These are phyloP conservation scores for Endotrypanum monterogeii DNA, from an alignment of 208 protist genomes.

Conservation along the genomic window DNA sequence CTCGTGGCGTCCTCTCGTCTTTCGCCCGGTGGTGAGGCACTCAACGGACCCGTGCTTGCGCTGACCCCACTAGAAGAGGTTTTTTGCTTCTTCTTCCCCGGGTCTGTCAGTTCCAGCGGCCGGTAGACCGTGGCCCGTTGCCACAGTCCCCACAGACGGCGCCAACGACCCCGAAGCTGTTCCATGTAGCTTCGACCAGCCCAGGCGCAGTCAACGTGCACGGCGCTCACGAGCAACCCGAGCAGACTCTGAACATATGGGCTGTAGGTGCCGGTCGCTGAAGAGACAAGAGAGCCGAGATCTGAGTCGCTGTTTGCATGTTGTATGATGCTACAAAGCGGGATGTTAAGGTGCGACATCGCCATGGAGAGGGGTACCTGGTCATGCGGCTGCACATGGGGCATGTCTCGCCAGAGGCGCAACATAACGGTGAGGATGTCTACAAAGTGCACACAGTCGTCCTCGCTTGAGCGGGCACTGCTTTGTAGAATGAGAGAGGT, in stretches of 20 bases:
- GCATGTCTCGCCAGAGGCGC: slow-evolving; percentile 65
- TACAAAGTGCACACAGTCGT: slow-evolving; percentile 49
- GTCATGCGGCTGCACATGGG: slow-evolving; percentile 52
- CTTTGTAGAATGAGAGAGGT: slow-evolving; percentile 43
- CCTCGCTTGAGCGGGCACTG: slow-evolving; percentile 26
- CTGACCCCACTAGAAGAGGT: background rate
- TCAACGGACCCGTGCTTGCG: background rate
- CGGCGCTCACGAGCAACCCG: slow-evolving; percentile 59
- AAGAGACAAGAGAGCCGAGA: slow-evolving; percentile 35
- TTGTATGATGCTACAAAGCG: slow-evolving; percentile 58
- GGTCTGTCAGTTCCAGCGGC: slow-evolving; percentile 1
- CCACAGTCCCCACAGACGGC: slow-evolving; percentile 51
- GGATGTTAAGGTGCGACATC: slow-evolving; percentile 70
- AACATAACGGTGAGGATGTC: slow-evolving; percentile 57
- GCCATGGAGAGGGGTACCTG: slow-evolving; percentile 71
- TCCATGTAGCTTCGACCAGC: slow-evolving; percentile 34
- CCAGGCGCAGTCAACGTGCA: slow-evolving; percentile 72
- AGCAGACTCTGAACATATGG: slow-evolving; percentile 61
- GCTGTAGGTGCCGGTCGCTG: slow-evolving; percentile 63
- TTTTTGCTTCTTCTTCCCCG: background rate
- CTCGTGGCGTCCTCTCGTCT: background rate
- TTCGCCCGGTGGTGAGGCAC: background rate
- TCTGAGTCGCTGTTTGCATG: slow-evolving; percentile 32
- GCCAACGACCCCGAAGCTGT: slow-evolving; percentile 52
- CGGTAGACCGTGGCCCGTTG: slow-evolving; percentile 16